Evolutionary conservation across 768 basidiomycete species (phyloP).

Genomic region (Mycena venus): DNA sequence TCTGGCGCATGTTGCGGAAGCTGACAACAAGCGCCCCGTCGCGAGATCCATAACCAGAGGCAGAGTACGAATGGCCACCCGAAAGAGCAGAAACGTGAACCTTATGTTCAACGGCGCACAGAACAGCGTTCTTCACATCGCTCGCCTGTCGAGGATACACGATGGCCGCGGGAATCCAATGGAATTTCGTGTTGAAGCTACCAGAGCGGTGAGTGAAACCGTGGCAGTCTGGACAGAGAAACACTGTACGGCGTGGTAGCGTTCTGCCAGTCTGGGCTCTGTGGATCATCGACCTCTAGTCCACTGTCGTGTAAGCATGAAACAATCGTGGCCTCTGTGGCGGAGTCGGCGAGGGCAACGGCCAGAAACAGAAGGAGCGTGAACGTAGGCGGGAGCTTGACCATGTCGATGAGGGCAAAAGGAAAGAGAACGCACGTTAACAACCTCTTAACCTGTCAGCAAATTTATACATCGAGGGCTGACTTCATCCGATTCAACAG

Average conservation of each 20-base stretch:
- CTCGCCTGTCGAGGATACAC: constrained; percentile 12
- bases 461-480: not conserved
- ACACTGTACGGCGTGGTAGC: constrained; percentile 14
- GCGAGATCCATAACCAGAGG: constrained; percentile 18
- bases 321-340: not conserved
- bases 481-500: too few relatives aligned
- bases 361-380: constrained; percentile 11
- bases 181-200: constrained; percentile 24
- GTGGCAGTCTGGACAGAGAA: not conserved
- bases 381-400: not conserved
- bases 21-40: constrained; percentile 14
- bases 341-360: constrained; percentile 10
- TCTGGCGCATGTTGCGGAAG: constrained; percentile 15
- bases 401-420: not conserved
- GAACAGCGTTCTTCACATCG: constrained; percentile 14
- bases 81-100: constrained; percentile 25
- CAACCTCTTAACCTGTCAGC: not conserved
- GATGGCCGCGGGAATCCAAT: constrained; percentile 17
- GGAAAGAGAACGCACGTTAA: not conserved
- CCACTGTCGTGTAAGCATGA: constrained; percentile 14
- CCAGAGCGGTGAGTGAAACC: not conserved
- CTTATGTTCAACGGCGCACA: constrained; percentile 1
- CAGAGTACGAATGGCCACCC: constrained; percentile 29
- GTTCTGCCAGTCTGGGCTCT: constrained; percentile 6
- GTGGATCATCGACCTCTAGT: constrained; percentile 14